phyloP scores from a whole-genome alignment of 2,329 filamentous ascomycete species.

The Pseudopyricularia cyperi region DNA sequence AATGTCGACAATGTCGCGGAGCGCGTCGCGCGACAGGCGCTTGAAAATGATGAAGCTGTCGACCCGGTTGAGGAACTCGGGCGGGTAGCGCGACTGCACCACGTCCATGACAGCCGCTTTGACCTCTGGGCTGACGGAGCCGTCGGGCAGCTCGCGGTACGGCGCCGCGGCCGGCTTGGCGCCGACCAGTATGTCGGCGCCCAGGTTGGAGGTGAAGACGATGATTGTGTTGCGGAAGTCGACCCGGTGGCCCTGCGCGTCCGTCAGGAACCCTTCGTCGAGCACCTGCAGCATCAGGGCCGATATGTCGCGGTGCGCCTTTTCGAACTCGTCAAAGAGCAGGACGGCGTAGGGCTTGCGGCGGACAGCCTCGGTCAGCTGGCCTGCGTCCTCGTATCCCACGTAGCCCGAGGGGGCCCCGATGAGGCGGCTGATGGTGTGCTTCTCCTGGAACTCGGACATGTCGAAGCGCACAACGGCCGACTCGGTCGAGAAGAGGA shows the following conservation, averaged over 20 bases:
- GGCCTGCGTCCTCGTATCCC: conserved; percentile 91
- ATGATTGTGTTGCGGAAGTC: conserved; percentile 97
- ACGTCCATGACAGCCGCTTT: conserved; percentile 80
- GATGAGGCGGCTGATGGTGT: conserved; percentile 86
- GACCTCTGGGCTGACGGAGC: conserved; percentile 59
- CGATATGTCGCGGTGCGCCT: conserved; percentile 90
- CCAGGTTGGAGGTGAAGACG: conserved; percentile 89
- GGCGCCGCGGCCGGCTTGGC: conserved; percentile 48
- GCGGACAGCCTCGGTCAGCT: conserved; percentile 88
- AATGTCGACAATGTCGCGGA: conserved; percentile 90
- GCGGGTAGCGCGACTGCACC: conserved; percentile 61
- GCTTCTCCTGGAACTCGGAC: conserved; percentile 95
- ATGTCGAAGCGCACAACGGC: conserved; percentile 94
- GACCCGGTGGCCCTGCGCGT: conserved; percentile 89
- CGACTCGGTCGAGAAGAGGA: conserved; percentile 83
- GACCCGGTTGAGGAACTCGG: conserved; percentile 92
- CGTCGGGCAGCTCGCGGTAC: conserved; percentile 47
- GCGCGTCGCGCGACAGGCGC: conserved; percentile 61
- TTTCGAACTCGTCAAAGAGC: conserved; percentile 95
- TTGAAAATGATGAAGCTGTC: conserved; percentile 97
- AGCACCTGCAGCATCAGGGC: conserved; percentile 85
- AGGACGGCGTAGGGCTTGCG: conserved; percentile 92
- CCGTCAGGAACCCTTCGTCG: conserved; percentile 91
- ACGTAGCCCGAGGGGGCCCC: conserved; percentile 90
- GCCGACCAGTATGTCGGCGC: conserved; percentile 79